Percentiles rank a stretch among this genome's conserved stretches.
phyloP scores from a whole-genome alignment of 192 early-diverging fungal genomes.

The Linnemannia zychae region DNA sequence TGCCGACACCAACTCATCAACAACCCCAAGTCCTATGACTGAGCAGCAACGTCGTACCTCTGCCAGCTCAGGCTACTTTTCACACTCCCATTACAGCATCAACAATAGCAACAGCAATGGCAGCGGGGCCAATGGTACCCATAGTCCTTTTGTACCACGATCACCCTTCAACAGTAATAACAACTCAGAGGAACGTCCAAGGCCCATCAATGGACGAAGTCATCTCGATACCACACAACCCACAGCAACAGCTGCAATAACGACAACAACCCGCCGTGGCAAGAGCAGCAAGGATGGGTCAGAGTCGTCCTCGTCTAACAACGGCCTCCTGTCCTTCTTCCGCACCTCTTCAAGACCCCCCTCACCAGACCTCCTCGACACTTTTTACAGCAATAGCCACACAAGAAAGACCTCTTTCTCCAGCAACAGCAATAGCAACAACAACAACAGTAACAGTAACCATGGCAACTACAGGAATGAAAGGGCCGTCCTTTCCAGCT shows the following conservation, averaged over 20 bases:
- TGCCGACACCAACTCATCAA: neutral
- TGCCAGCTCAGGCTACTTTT: constrained; percentile 43
- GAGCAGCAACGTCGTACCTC: constrained; percentile 32
- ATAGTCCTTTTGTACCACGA: neutral
- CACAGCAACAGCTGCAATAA: neutral
- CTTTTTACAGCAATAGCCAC: constrained; percentile 24
- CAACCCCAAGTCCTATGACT: neutral
- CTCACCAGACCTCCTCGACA: constrained; percentile 30
- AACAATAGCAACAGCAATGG: constrained; percentile 6
- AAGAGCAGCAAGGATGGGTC: constrained; percentile 25
- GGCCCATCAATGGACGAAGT: neutral
- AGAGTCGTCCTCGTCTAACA: constrained; percentile 16
- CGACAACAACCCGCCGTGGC: neutral
- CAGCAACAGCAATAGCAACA: constrained; percentile 19
- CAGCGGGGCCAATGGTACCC: neutral
- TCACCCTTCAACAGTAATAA: constrained; percentile 5
- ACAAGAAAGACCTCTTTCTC: constrained; percentile 43
- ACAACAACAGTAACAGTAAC: neutral
- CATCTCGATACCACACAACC: constrained; percentile 15
- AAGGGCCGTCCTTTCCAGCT: constrained; percentile 14
- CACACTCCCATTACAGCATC: constrained; percentile 8
- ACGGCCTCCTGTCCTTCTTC: constrained; percentile 36
- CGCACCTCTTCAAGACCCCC: constrained; percentile 46
- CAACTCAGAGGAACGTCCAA: constrained; percentile 16
- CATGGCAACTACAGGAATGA: neutral